Conservation (phyloP, 495 filamentous ascomycete genomes). For the Penicillium longicatenatum region DNA sequence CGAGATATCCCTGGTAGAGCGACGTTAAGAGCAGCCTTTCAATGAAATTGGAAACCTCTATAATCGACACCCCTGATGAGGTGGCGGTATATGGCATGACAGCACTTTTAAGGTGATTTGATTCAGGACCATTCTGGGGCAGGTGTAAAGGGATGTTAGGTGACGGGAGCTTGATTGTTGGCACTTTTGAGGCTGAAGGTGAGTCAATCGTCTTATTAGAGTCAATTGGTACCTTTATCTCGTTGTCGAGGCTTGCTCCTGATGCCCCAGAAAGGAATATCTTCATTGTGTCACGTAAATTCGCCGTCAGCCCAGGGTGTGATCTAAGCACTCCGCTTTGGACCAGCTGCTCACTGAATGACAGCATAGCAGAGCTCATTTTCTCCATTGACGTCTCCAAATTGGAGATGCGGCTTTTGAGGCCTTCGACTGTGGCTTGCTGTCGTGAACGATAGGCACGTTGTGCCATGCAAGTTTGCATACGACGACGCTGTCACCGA, state of each 20-base stretch:
- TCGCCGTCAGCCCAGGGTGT: neutral
- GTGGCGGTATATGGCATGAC: neutral
- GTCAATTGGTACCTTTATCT: neutral
- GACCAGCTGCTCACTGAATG: neutral
- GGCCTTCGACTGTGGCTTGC: conserved; percentile 56
- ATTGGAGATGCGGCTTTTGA: neutral
- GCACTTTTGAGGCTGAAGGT: neutral
- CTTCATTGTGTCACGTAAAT: neutral
- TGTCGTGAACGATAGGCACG: conserved; percentile 83
- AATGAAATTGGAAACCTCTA: neutral
- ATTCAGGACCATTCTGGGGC: neutral
- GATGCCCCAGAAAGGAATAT: neutral
- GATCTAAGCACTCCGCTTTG: neutral
- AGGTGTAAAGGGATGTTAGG: neutral
- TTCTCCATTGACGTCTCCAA: neutral
- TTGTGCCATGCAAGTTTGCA: conserved; percentile 86
- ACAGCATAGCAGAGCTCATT: neutral
- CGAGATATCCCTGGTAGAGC: neutral
- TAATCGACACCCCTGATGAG: neutral
- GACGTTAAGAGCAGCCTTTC: neutral
- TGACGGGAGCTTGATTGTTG: neutral
- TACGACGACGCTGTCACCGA: conserved; percentile 69
- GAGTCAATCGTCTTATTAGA: neutral
- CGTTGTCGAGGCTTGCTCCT: neutral
- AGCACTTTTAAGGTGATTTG: neutral